Percentiles rank a stretch among this genome's conserved stretches.
Evolutionary conservation across 1,284 basidiomycete species (phyloP).

Genomic region (Gastroboletus turbinatus): DNA sequence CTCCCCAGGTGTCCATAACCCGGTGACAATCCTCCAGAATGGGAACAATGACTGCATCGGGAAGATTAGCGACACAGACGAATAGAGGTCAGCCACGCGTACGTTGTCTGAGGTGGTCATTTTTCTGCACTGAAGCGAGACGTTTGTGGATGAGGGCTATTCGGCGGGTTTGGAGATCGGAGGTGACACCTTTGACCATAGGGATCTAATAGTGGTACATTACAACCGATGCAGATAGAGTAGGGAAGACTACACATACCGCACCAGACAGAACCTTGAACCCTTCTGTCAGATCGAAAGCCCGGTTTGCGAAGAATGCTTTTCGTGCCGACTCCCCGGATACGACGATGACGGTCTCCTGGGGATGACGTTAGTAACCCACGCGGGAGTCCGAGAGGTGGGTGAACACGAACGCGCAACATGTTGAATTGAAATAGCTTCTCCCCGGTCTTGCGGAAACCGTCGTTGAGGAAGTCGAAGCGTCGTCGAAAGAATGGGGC

Average conservation of each 20-base stretch:
- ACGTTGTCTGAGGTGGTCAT: conserved; percentile 58
- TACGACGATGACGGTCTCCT: conserved; percentile 69
- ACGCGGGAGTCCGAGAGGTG: conserved; percentile 10
- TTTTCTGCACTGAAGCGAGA: conserved; percentile 57
- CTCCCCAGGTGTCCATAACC: conserved; percentile 60
- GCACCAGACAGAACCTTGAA: conserved; percentile 75
- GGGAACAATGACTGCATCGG: conserved; percentile 52
- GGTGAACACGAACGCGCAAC: conserved; percentile 40
- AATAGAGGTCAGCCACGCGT: conserved; percentile 31
- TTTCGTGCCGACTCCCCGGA: conserved; percentile 69
- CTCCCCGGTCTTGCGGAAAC: conserved; percentile 62
- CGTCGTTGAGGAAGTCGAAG: conserved; percentile 69
- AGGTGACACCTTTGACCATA: conserved; percentile 70
- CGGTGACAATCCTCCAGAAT: conserved; percentile 62
- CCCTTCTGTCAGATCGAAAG: conserved; percentile 70
- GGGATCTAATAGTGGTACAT: conserved; percentile 50
- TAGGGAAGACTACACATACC: conserved; percentile 41
- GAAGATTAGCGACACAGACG: conserved; percentile 13
- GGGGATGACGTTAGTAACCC: conserved; percentile 20
- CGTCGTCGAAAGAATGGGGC: conserved; percentile 64
- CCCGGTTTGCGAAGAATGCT: conserved; percentile 64
- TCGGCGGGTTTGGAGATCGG: conserved; percentile 57
- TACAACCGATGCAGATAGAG: conserved; percentile 4
- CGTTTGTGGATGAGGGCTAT: conserved; percentile 69
- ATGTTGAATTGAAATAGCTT: conserved; percentile 66